Conservation (phyloP, 352 stramenopile species). For the Globisporangium iwayamae region DNA sequence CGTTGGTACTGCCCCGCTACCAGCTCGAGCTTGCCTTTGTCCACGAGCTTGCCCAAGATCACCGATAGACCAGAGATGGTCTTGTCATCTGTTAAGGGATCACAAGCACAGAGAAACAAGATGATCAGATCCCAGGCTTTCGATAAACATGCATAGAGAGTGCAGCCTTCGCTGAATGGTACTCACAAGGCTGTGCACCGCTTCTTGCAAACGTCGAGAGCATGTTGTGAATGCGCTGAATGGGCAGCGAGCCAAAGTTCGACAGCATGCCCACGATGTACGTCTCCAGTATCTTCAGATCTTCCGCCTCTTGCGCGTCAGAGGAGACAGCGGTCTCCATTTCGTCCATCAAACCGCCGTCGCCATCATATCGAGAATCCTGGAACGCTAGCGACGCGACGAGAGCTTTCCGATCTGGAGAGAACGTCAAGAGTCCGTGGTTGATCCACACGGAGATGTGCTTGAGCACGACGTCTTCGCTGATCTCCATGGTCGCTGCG, state of each 20-base stretch:
- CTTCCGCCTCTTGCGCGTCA: slow-evolving; percentile 88
- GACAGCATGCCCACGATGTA: slow-evolving; percentile 96
- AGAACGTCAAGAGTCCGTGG: slow-evolving; percentile 55
- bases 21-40: slow-evolving; percentile 63
- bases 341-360: slow-evolving; percentile 39
- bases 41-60: slow-evolving; percentile 67
- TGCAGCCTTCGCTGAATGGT: neutral
- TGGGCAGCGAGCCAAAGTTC: slow-evolving; percentile 90
- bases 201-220: slow-evolving; percentile 85
- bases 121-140: neutral
- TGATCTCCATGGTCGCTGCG: slow-evolving; percentile 55
- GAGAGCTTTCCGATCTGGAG: slow-evolving; percentile 38
- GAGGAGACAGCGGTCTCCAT: slow-evolving; percentile 86
- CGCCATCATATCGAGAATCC: slow-evolving; percentile 35
- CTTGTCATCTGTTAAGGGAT: slow-evolving; percentile 55
- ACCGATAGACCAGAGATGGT: slow-evolving; percentile 74
- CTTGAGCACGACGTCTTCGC: slow-evolving; percentile 50
- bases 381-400: slow-evolving; percentile 39
- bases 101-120: slow-evolving; percentile 19
- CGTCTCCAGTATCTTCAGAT: slow-evolving; percentile 90
- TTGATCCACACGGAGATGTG: slow-evolving; percentile 72
- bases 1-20: slow-evolving; percentile 65
- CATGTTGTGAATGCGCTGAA: slow-evolving; percentile 95
- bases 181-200: slow-evolving; percentile 71
- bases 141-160: neutral